Base-by-base conservation (phyloP, 2,329 filamentous ascomycete genomes). In the Clonostachys byssicola region DNA sequence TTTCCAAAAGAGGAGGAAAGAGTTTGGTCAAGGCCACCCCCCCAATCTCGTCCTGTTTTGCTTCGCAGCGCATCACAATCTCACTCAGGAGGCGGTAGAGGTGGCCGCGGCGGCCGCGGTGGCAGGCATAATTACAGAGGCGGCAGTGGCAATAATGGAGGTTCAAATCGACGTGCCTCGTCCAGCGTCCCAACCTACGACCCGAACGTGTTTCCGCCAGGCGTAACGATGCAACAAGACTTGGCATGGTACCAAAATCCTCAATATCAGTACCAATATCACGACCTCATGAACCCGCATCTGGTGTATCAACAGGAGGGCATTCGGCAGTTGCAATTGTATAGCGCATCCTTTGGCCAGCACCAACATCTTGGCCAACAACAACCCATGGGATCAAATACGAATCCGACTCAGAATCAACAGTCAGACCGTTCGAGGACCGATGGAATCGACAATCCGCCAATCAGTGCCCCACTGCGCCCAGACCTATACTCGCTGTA, bases 1-100 rank as follows among this genome's bases (percentile, higher is more conserved):
- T 96, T 88, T 57, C 94, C 94, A 5, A 87, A 89, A 47, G 89
- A 95, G 62, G 91, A 95, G 59, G 80, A 83, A 59, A 71, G 71
- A 49, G 72, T 79, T 40, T 84, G 75, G 59, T 77, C 81, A 52
- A 77, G 80, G 49, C 80, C 79, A n/a, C 62, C 74, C 3, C 63
- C 72, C 6, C 72, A 74, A 36, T 69, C 80, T 34, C 74, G 78
- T 8, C 81, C 81, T 10, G 71, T 78, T n/a, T 63, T 81, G 45
- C 53, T 83, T 43, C 72, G 81, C 51, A 85, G 80, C 59, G 78
- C 80, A 23, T 85, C 82, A 5, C 80, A 84, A 52, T 73, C 80
- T 47, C 80, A 83, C 52, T 77, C 78, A 45, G 73, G 80, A 46
- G 65, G 67, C 17, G 65, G 67, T 34, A 69, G 77, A 34, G 73